Base-by-base conservation (phyloP, 257 asterid genomes). In the Nicotiana obtusifolia region DNA sequence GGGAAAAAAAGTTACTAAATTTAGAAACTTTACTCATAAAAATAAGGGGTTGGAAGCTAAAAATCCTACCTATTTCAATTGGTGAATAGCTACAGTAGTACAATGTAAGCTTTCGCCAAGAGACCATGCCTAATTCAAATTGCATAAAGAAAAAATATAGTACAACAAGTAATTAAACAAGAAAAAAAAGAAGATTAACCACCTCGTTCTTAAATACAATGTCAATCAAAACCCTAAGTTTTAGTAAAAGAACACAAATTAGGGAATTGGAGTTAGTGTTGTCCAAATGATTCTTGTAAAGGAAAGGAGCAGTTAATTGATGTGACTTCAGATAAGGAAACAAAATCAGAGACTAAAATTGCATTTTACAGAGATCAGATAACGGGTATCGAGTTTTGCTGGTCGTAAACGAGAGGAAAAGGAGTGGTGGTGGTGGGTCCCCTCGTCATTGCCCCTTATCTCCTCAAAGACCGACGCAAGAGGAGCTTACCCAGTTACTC, bases 161-260 rank as follows among this genome's bases (percentile, higher is more conserved):
- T 73, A 15, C 79, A 75, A 75, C 26, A 49, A 69, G 59, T 68
- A n/a, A 69, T 13, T 15, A 69, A 44, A 69, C 78, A 41, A 69
- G 47, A 41, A 41, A 41, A 41, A 41, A 41, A 41, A 41, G 47
- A 41, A 41, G 78, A 44, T 44, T 41, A 11, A 69, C 53, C 57
- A 69, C 20, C 59, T 69, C 53, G 15, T 37, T 15, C 53, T 19
- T 22, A 2, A 68, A 35, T 22, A 68, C 30, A 71, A 41, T 44
- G 59, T 57, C 26, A 60, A 16, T 71, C 31, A 11, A 6, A 69
- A 71, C 33, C 59, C 78, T 71, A 71, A 54, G 16, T 68, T 14
- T 35, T 13, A 67, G 52, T 14, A 68, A 44, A 5, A 33, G 28
- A 67, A 67, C 59, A 47, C 0, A 44, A 44, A 47, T 14, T 73